These are phyloP conservation scores for Panicum hallii DNA, from an alignment of 202 grass and related monocot species.

Conservation along the genomic window DNA sequence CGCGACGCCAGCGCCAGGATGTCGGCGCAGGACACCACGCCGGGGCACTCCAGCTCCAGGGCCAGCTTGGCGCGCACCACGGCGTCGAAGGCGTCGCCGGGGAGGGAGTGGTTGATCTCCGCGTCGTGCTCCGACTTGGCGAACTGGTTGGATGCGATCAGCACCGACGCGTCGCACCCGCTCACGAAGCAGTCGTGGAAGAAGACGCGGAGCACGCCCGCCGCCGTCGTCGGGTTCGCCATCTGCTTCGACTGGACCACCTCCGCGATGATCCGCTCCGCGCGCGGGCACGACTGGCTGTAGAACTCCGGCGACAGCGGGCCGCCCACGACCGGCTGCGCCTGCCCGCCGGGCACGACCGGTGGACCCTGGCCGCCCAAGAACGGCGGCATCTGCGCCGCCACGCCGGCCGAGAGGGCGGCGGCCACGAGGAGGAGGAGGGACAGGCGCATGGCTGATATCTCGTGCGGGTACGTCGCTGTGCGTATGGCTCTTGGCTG, in stretches of 20 bases:
- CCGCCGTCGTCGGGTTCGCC: slow-evolving; percentile 72
- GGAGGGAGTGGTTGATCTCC: slow-evolving; percentile 87
- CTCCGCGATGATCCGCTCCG: slow-evolving; percentile 74
- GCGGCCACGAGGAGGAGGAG: slow-evolving; percentile 41
- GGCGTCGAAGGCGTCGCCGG: slow-evolving; percentile 82
- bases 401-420: background rate
- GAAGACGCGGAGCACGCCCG: slow-evolving; percentile 82
- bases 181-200: slow-evolving; percentile 96
- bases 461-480: background rate
- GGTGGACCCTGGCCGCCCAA: background rate
- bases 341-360: background rate
- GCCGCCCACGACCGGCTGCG: background rate
- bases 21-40: slow-evolving; percentile 92
- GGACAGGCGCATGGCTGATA: slow-evolving; percentile 38
- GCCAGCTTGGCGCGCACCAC: slow-evolving; percentile 78
- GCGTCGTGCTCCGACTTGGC: slow-evolving; percentile 74
- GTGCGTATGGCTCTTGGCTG: slow-evolving; percentile 28
- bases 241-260: slow-evolving; percentile 79
- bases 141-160: slow-evolving; percentile 78
- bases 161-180: slow-evolving; percentile 83
- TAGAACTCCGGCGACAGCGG: slow-evolving; percentile 64
- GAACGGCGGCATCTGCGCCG: background rate
- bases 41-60: slow-evolving; percentile 94
- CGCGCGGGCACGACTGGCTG: slow-evolving; percentile 68
- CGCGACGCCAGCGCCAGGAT: slow-evolving; percentile 78